Percentiles rank a stretch among this genome's conserved stretches.
phyloP scores from a whole-genome alignment of 192 early-diverging fungal species.

The Kappamyces sp. region DNA sequence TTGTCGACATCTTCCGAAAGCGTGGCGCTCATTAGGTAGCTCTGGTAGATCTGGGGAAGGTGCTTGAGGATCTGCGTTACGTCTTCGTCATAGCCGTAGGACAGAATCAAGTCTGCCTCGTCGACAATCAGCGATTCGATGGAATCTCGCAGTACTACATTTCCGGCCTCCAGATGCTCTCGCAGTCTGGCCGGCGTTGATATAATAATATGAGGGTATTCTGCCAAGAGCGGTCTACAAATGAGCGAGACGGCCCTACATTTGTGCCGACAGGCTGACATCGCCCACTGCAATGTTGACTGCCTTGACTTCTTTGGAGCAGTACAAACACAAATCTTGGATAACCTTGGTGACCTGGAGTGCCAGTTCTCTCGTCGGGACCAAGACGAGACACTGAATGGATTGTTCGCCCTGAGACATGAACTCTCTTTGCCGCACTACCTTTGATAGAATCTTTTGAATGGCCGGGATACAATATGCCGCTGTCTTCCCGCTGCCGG shows the following conservation, averaged over 20 bases:
- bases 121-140: slow-evolving; percentile 89
- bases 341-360: slow-evolving; percentile 81
- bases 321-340: slow-evolving; percentile 67
- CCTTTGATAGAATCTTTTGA: slow-evolving; percentile 73
- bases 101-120: slow-evolving; percentile 91
- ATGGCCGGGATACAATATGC: slow-evolving; percentile 88
- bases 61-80: slow-evolving; percentile 65
- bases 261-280: slow-evolving; percentile 17
- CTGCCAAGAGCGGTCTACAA: slow-evolving; percentile 68
- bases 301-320: slow-evolving; percentile 54
- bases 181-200: slow-evolving; percentile 79
- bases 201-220: slow-evolving; percentile 81
- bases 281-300: slow-evolving; percentile 60
- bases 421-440: neutral
- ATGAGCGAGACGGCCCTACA: slow-evolving; percentile 13
- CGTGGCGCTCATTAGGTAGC: slow-evolving; percentile 91
- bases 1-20: slow-evolving; percentile 81
- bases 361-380: slow-evolving; percentile 93
- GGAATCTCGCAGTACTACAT: slow-evolving; percentile 42
- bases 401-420: neutral
- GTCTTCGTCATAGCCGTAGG: slow-evolving; percentile 91
- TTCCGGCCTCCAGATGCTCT: slow-evolving; percentile 56
- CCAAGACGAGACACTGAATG: slow-evolving; percentile 64
- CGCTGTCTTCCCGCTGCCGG: slow-evolving; percentile 94
- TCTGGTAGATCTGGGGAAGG: slow-evolving; percentile 84